Base-by-base conservation (phyloP, 192 early-diverging fungal genomes). In the Linnemannia hyalina region DNA sequence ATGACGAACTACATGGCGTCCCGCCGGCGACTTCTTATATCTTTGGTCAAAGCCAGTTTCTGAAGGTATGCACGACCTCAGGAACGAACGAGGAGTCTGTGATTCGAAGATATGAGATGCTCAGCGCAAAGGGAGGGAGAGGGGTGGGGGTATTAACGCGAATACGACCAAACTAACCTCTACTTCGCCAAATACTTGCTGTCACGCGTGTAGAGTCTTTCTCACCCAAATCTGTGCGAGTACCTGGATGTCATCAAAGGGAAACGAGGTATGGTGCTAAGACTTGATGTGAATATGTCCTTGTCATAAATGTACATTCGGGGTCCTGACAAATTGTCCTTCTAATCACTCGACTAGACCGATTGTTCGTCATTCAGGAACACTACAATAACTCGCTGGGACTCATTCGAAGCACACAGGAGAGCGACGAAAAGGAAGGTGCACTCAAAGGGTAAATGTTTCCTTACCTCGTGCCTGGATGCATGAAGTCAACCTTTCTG, bases 181-280 rank as follows among this genome's bases (percentile, higher is more conserved):
- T 68, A 32, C 52, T 78, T 74, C 13, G 16, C 73, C n/a, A 2
- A 20, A 15, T n/a, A 52, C 16, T 52, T 22, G 20, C 49, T 18
- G 16, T 52, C 32, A 52, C 11, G n/a, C 47, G 26, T 69, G 68
- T 87, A 93, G 93, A 89, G 89, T 32, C 81, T 94, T 18, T 79
- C 57, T 40, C 91, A 93, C 77, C 91, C 93, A n/a, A 90, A 90
- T 55, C 57, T 94, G n/a, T 93, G 93, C 79, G 89, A 90, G 74
- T 93, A 94, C 82, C 78, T 93, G 57, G 93, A 94, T 72, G 91
- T 93, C 73, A 79, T 91, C 40, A 92, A 92, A 76, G 93, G 93
- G 70, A 92, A 93, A 70, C 88, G 92, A 76, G 92, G 93, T 92
- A 68, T 32, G 11, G 13, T 13, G 9, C 60, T 0, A 65, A n/a